Evolutionary conservation across 2,329 filamentous ascomycete genomes (phyloP), one percentile per base, ranked within the genome.

Genomic region (Huntiella savannae): DNA sequence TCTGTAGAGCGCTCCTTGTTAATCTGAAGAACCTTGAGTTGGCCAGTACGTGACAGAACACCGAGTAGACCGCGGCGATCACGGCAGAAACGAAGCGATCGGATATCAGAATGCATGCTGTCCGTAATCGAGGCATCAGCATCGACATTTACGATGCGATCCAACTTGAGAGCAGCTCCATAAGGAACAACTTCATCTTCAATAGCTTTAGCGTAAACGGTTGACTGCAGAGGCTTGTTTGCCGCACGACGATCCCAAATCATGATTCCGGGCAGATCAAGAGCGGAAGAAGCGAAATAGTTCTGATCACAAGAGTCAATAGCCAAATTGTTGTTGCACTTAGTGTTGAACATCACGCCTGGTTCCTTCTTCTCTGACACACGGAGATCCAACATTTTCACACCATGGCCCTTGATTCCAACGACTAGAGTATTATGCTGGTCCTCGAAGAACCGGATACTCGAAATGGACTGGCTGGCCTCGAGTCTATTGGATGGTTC

Each of bases 291-390:
- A 1, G 83, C 77, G 62, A 91, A 88, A 59, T 86, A 88, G 54
- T 91, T 86, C 52, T 79, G 75, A 54, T 92, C 81, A 16, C 76
- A 67, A 50, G 82, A 82, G 62, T 91, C 82, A 50, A 91, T 82
- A 12, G 82, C 73, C 46, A 91, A 59, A 52, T 80, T 80, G 54
- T 80, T 80, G 58, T 77, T 78, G 54, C 74, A 77, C 53, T 72
- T 75, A 3, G 76, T 80, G 51, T 71, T 71, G 52, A 77, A 79
- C n/a, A 66, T 74, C 69, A 15, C 66, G 63, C 11, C 65, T 64
- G 33, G 70, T 63, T 33, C 71, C 68, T 65, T 64, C 61, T 28
- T 28, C 8, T 28, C 22, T 7, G 22, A 28, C 2, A 28, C 22
- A 10, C 84, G 67, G 43, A 92, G 66, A 60, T 91, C 84, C 54